These are phyloP conservation scores for Penicillium concentricum DNA, from an alignment of 2,329 filamentous ascomycete species.

Conservation along the genomic window DNA sequence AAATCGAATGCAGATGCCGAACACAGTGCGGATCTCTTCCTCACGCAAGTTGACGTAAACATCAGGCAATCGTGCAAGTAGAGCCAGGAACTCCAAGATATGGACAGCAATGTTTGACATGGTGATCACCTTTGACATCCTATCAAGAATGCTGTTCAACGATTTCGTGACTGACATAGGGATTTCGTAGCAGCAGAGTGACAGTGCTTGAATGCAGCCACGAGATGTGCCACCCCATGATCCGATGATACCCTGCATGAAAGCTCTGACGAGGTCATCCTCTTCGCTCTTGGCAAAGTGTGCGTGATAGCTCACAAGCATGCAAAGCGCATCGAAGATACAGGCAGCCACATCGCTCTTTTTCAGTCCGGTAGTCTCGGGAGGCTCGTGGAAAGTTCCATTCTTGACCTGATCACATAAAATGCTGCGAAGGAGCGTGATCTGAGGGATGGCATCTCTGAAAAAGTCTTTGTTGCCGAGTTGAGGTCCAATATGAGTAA, in stretches of 20 bases:
- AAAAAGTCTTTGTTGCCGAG: slow-evolving; percentile 89
- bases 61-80: slow-evolving; percentile 78
- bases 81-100: slow-evolving; percentile 91
- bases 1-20: slow-evolving; percentile 92
- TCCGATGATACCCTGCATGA: slow-evolving; percentile 75
- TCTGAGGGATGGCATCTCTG: slow-evolving; percentile 67
- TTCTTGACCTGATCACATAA: slow-evolving; percentile 80
- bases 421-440: slow-evolving; percentile 71
- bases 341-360: slow-evolving; percentile 87
- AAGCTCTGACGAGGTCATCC: slow-evolving; percentile 83
- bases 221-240: slow-evolving; percentile 84
- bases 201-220: slow-evolving; percentile 89
- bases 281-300: slow-evolving; percentile 81
- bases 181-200: slow-evolving; percentile 92
- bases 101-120: slow-evolving; percentile 89
- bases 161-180: slow-evolving; percentile 83
- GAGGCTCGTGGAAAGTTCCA: slow-evolving; percentile 78
- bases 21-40: slow-evolving; percentile 90
- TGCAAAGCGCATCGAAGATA: slow-evolving; percentile 80
- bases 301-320: slow-evolving; percentile 86
- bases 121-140: slow-evolving; percentile 95
- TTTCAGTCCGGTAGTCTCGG: slow-evolving; percentile 72
- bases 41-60: slow-evolving; percentile 86
- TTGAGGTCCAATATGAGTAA: slow-evolving; percentile 83
- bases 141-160: slow-evolving; percentile 80